Evolutionary conservation across 495 filamentous ascomycete genomes (phyloP).

Genomic region (Daldinia caldariorum): DNA sequence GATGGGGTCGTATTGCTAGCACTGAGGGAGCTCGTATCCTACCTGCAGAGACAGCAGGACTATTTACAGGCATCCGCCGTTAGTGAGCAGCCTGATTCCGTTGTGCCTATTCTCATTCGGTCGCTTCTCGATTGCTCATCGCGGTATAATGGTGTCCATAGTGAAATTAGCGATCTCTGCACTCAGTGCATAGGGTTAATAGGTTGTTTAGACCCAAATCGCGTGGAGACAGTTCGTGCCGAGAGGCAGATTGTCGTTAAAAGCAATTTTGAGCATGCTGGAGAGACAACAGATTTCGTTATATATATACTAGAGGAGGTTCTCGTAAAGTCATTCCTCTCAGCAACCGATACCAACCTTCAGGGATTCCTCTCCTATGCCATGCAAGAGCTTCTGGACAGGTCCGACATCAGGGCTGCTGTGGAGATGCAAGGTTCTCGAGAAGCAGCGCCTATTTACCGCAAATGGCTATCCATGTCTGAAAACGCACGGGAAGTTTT

Average conservation of each 20-base stretch:
- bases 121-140: slow-evolving; percentile 84
- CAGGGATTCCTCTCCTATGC: slow-evolving; percentile 91
- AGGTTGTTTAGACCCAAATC: slow-evolving; percentile 90
- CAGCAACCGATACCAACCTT: slow-evolving; percentile 82
- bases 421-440: slow-evolving; percentile 47
- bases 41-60: slow-evolving; percentile 75
- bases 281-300: slow-evolving; percentile 86
- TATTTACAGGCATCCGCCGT: slow-evolving; percentile 84
- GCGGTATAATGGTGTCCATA: slow-evolving; percentile 74
- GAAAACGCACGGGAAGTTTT: slow-evolving; percentile 79
- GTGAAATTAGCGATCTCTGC: slow-evolving; percentile 74
- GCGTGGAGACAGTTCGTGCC: slow-evolving; percentile 80
- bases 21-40: slow-evolving; percentile 76
- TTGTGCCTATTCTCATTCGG: slow-evolving; percentile 75
- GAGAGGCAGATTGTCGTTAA: slow-evolving; percentile 82
- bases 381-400: slow-evolving; percentile 89
- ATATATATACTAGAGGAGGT: slow-evolving; percentile 86
- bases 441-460: slow-evolving; percentile 64
- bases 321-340: slow-evolving; percentile 88
- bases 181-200: slow-evolving; percentile 85
- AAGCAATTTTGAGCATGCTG: slow-evolving; percentile 81
- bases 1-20: slow-evolving; percentile 81
- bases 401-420: slow-evolving; percentile 73
- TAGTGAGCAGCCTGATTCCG: slow-evolving; percentile 83
- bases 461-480: slow-evolving; percentile 79